phyloP scores from a whole-genome alignment of 305 asterid genomes.

The Fraxinus platypoda region DNA sequence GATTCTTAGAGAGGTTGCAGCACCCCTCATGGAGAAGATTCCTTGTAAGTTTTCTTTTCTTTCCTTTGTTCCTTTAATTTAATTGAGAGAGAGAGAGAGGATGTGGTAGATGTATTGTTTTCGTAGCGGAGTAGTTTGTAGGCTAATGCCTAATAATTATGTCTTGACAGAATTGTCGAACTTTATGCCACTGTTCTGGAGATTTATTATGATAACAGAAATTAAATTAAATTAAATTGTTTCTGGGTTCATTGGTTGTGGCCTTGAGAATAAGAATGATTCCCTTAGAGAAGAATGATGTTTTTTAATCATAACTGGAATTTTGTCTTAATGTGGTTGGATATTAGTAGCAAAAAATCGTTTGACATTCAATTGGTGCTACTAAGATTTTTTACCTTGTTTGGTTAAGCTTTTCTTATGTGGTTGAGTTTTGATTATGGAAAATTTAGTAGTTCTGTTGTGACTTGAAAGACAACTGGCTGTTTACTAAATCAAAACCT shows the following conservation, averaged over 20 bases:
- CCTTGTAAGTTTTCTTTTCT: conserved; percentile 55
- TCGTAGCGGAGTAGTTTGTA: background rate
- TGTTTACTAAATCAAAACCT: background rate
- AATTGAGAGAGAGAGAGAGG: background rate
- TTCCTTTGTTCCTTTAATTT: background rate
- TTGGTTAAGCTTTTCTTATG: background rate
- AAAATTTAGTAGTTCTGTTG: background rate
- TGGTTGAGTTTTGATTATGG: background rate
- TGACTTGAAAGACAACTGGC: background rate
- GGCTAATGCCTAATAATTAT: background rate
- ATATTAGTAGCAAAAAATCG: background rate
- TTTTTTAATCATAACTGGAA: background rate
- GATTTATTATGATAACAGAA: background rate
- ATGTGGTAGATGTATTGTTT: background rate
- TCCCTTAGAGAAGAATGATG: background rate
- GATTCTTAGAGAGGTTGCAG: conserved; percentile 95
- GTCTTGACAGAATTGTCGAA: background rate
- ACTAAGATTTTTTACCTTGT: background rate
- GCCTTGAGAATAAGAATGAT: background rate
- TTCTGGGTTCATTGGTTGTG: background rate
- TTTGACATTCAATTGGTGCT: background rate
- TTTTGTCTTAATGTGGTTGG: background rate
- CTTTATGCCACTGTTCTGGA: background rate
- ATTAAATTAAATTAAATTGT: background rate
- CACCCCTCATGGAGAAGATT: conserved; percentile 89